Evolutionary conservation across 2,329 filamentous ascomycete genomes (phyloP).

Genomic region (Zasmidium cellare): DNA sequence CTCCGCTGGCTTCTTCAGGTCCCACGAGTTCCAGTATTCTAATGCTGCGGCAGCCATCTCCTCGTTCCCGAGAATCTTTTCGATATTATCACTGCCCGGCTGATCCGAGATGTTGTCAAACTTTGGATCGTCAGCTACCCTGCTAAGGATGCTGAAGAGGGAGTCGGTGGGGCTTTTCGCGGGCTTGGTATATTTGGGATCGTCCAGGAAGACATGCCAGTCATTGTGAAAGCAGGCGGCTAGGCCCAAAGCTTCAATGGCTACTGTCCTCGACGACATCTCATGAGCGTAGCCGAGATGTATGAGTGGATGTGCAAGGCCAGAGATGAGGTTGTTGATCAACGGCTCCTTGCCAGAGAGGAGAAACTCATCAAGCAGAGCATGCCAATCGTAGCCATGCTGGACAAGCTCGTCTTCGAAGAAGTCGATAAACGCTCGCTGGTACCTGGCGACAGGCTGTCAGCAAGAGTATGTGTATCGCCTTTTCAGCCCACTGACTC

Average conservation of each 20-base stretch:
- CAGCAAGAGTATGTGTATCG: background rate
- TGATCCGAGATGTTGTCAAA: conserved; percentile 67
- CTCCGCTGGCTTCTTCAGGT: conserved; percentile 65
- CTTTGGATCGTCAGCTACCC: conserved; percentile 66
- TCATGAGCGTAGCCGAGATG: conserved; percentile 94
- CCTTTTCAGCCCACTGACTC: conserved; percentile 46
- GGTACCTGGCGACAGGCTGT: conserved; percentile 58
- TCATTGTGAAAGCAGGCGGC: conserved; percentile 59
- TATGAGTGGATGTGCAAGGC: conserved; percentile 86
- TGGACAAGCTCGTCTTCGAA: conserved; percentile 87
- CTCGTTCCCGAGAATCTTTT: conserved; percentile 65
- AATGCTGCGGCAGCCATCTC: conserved; percentile 72
- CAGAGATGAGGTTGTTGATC: conserved; percentile 75
- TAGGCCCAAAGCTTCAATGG: conserved; percentile 81
- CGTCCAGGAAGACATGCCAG: conserved; percentile 66
- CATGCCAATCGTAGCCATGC: conserved; percentile 80
- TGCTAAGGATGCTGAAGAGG: conserved; percentile 69
- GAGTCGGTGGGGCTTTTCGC: conserved; percentile 61
- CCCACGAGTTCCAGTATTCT: conserved; percentile 91
- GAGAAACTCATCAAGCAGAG: conserved; percentile 73
- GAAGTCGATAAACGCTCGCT: conserved; percentile 89
- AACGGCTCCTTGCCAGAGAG: conserved; percentile 74
- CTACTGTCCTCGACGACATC: conserved; percentile 78
- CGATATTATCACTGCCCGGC: conserved; percentile 63
- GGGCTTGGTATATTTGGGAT: conserved; percentile 67